Conservation (phyloP, 768 basidiomycete species). For the Calocera cornea region DNA sequence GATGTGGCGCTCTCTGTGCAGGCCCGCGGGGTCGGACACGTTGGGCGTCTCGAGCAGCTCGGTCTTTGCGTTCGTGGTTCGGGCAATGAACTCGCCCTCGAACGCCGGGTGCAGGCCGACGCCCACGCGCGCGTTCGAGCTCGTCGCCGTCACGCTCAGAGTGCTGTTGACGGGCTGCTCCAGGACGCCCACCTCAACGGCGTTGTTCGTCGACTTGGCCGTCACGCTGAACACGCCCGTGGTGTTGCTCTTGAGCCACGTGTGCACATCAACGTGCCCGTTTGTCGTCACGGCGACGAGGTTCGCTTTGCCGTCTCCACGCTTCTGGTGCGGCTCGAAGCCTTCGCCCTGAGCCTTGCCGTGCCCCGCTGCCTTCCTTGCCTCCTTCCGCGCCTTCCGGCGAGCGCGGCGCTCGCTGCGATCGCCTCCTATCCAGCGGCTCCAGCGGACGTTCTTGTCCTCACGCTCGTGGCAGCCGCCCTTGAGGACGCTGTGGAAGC, state of each 20-base stretch:
- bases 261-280: neutral
- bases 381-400: neutral
- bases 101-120: conserved; percentile 27
- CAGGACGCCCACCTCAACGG: conserved; percentile 22
- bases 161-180: conserved; percentile 25
- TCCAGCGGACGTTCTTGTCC: neutral
- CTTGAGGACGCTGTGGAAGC: neutral
- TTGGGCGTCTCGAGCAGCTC: conserved; percentile 20
- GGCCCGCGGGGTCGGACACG: neutral
- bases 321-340: neutral
- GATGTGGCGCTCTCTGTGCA: neutral
- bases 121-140: conserved; percentile 27
- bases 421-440: neutral
- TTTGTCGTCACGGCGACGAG: neutral
- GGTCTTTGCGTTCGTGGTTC: conserved; percentile 14
- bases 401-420: neutral
- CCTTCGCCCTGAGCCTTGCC: neutral
- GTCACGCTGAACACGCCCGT: conserved; percentile 24
- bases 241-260: conserved; percentile 4
- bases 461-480: neutral
- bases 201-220: conserved; percentile 26
- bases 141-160: conserved; percentile 22
- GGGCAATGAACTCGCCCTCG: conserved; percentile 31
- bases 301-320: neutral
- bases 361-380: neutral